phyloP scores from a whole-genome alignment of 1,284 basidiomycete species.

The Puccinia coronata region DNA sequence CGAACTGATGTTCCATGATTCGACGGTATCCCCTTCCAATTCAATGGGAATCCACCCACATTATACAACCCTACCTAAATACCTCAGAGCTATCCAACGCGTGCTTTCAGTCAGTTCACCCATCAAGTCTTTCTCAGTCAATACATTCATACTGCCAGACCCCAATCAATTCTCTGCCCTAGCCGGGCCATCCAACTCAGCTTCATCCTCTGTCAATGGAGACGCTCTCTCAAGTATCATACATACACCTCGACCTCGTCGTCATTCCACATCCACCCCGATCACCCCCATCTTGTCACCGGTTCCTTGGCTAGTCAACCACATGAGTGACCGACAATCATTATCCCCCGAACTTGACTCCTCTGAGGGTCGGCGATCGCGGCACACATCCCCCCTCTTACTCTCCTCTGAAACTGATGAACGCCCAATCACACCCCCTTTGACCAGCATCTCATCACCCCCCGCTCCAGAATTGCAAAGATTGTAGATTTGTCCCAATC shows the following conservation, averaged over 20 bases:
- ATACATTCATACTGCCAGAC: neutral
- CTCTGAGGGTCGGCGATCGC: constrained; percentile 13
- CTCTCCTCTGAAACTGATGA: constrained; percentile 19
- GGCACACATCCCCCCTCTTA: constrained; percentile 24
- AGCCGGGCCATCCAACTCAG: neutral
- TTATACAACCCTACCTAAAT: constrained; percentile 44
- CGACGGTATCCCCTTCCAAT: neutral
- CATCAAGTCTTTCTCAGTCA: constrained; percentile 18
- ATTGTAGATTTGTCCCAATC: too few relatives aligned
- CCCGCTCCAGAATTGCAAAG: too few relatives aligned
- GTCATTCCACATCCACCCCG: constrained; percentile 31
- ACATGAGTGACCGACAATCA: neutral
- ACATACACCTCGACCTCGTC: neutral
- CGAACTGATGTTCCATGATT: constrained; percentile 14
- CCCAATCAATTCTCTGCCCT: neutral
- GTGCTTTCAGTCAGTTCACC: constrained; percentile 39
- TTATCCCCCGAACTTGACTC: neutral
- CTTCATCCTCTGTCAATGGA: neutral
- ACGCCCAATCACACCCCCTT: constrained; percentile 34
- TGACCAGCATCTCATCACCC: neutral
- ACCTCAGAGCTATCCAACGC: constrained; percentile 37
- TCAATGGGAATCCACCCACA: constrained; percentile 34
- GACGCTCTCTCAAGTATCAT: neutral
- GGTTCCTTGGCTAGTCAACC: constrained; percentile 41
- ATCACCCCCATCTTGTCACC: constrained; percentile 41